phyloP scores from a whole-genome alignment of 2,329 filamentous ascomycete genomes.

The Penicillium rolfsii region DNA sequence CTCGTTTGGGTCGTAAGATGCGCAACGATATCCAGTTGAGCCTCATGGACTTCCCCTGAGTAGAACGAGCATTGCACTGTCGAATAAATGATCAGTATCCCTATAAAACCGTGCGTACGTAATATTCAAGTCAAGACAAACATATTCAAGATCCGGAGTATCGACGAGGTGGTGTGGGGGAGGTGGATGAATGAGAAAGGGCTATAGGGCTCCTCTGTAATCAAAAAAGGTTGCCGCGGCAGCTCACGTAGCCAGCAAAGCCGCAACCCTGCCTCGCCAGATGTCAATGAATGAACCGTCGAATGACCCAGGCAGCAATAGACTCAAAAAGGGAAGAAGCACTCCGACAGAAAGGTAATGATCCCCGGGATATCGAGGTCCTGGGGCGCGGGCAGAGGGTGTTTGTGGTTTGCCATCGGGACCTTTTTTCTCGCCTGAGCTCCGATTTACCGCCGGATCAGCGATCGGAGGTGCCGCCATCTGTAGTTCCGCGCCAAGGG shows the following conservation, averaged over 20 bases:
- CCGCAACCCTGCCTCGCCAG: constrained; percentile 18
- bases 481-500: neutral
- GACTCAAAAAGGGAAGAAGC: neutral
- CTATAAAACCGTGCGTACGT: neutral
- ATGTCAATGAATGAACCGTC: constrained; percentile 1
- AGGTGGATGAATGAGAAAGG: constrained; percentile 2
- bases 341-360: neutral
- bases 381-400: constrained; percentile 8
- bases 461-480: constrained; percentile 20
- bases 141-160: neutral
- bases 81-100: neutral
- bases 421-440: constrained; percentile 24
- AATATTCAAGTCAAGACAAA: neutral
- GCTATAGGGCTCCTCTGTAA: constrained; percentile 13
- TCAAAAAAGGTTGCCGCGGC: constrained; percentile 23
- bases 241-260: constrained; percentile 10
- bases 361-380: neutral
- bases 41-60: constrained; percentile 27
- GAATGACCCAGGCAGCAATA: neutral
- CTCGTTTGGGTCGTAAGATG: constrained; percentile 3
- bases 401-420: constrained; percentile 21
- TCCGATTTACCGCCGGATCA: constrained; percentile 31
- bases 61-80: constrained; percentile 30
- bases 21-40: constrained; percentile 19
- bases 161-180: neutral